Percentiles rank a stretch among this genome's conserved stretches.
Evolutionary conservation across 257 asterid genomes (phyloP).

Genomic region (Leonotis leonurus): DNA sequence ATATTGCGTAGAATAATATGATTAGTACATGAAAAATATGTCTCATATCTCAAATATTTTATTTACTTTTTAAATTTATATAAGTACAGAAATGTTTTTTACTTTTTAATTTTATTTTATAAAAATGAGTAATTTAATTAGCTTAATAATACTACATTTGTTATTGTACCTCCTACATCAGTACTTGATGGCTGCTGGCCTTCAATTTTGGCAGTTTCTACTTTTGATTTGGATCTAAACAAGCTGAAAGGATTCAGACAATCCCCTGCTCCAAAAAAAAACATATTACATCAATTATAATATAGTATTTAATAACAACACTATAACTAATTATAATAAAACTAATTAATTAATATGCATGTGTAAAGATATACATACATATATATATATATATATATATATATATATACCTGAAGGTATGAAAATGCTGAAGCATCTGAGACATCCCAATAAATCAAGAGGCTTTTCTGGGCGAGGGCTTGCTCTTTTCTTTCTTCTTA

Average conservation of each 20-base stretch:
- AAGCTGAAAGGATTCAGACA: slow-evolving; percentile 30
- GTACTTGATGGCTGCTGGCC: background rate
- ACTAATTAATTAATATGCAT: too few relatives aligned
- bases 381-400: too few relatives aligned
- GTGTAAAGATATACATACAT: too few relatives aligned
- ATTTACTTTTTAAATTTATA: too few relatives aligned
- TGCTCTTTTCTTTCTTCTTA: slow-evolving; percentile 34
- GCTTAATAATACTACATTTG: background rate
- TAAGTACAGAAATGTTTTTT: too few relatives aligned
- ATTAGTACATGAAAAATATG: too few relatives aligned
- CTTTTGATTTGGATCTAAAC: slow-evolving; percentile 17
- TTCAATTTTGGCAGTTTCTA: background rate
- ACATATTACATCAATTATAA: too few relatives aligned
- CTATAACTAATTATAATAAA: background rate
- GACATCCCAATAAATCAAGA: slow-evolving; percentile 40
- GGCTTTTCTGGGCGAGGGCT: background rate
- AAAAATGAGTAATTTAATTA: too few relatives aligned
- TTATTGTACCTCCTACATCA: background rate
- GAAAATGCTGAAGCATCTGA: slow-evolving; percentile 54
- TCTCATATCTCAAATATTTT: too few relatives aligned
- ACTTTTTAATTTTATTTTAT: too few relatives aligned
- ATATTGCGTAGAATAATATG: too few relatives aligned
- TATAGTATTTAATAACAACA: too few relatives aligned
- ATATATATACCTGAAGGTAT: slow-evolving; percentile 31
- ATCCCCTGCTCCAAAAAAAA: slow-evolving; percentile 27